Base-by-base conservation (phyloP, 2,329 filamentous ascomycete species). In the Westerdykella aurantiaca region DNA sequence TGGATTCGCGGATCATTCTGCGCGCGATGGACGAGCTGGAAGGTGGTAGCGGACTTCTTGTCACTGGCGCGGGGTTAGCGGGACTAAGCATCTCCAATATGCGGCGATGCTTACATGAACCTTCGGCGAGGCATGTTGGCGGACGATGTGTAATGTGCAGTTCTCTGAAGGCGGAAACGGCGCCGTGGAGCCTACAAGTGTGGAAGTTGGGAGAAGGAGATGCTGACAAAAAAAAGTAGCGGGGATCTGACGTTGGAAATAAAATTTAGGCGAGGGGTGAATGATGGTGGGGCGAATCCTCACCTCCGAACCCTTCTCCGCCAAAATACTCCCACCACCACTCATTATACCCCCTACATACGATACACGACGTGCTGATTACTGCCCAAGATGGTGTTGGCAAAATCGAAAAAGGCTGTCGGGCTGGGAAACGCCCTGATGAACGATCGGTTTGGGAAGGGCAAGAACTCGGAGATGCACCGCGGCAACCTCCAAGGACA, bases 1-100 rank as follows among this genome's bases (percentile, higher is more conserved):
- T 98, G 86, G 66, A 98, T 96, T 59, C 91, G 81, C 38, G 94
- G 93, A 69, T 98, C 93, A 81, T 96, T 88, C 72, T 98, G 94
- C 29, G 91, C 88, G 62, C 93, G 88, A 72, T 96, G 88, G 59
- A 97, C 88, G 66, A 98, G 86, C 57, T 86, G 85, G 71, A 95
- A 97, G 71, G 90, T 93, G 67, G 87, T 86, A 57, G 93, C 90
- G 48, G 80, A 85, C 71, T 95, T 95, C 75, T 95, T 96, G 75
- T 96, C 80, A 56, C 81, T 83, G 63, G 70, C 21, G 46, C 46
- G 41, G 47, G 50, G 57, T 67, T 43, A 67, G 58, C 56, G 45
- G 61, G 60, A 55, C n/a, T 35, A 35, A 14, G n/a, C 55, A 46
- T 35, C 51, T 38, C 23, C 31, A 16, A 14, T 35, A 12, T 21